Evolutionary conservation across 2,329 filamentous ascomycete genomes (phyloP).

Genomic region (Ophiostoma montium): DNA sequence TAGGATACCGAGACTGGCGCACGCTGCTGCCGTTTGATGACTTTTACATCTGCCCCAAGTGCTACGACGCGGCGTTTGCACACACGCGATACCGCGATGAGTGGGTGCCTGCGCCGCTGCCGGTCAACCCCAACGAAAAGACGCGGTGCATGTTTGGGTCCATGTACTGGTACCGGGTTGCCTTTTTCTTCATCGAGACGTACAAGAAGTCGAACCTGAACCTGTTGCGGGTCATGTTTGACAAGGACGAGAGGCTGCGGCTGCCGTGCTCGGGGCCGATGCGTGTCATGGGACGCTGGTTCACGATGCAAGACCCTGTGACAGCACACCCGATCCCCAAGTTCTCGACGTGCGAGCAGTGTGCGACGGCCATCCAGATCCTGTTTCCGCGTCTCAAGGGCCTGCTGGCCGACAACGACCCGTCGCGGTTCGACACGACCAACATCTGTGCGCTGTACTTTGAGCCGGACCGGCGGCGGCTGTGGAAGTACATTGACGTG

Average conservation of each 20-base stretch:
- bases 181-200: conserved; percentile 68
- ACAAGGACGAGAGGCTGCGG: conserved; percentile 37
- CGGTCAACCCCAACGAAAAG: conserved; percentile 40
- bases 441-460: conserved; percentile 58
- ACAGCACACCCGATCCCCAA: conserved; percentile 49
- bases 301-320: conserved; percentile 56
- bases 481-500: conserved; percentile 45
- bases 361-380: conserved; percentile 55
- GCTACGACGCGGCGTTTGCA: conserved; percentile 56
- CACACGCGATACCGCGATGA: conserved; percentile 51
- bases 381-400: conserved; percentile 60
- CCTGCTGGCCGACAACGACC: conserved; percentile 43
- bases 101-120: conserved; percentile 48
- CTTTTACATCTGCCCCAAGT: conserved; percentile 73
- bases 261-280: conserved; percentile 44
- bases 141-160: conserved; percentile 68
- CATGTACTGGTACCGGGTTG: conserved; percentile 67
- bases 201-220: conserved; percentile 50
- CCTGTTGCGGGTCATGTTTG: conserved; percentile 55
- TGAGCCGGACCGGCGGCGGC: conserved; percentile 34
- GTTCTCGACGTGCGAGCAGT: conserved; percentile 64
- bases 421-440: conserved; percentile 29
- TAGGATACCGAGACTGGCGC: conserved; percentile 58
- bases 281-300: conserved; percentile 52
- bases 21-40: conserved; percentile 49